phyloP scores from a whole-genome alignment of 257 asterid genomes.

The Marsdenia floribunda region DNA sequence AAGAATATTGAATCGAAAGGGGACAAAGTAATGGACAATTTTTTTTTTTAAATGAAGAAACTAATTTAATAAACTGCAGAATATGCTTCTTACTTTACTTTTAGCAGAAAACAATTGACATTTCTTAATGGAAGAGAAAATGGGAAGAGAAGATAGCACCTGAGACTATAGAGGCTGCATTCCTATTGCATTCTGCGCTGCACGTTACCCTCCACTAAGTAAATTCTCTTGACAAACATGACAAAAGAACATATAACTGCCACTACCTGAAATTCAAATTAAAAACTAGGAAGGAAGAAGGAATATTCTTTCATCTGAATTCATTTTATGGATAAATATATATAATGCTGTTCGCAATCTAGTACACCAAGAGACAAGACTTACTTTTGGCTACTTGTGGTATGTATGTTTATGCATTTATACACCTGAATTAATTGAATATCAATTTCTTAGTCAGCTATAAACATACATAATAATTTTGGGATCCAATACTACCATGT shows the following conservation, averaged over 20 bases:
- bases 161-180: neutral
- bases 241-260: slow-evolving; percentile 29
- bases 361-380: slow-evolving; percentile 23
- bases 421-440: neutral
- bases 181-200: neutral
- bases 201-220: slow-evolving; percentile 44
- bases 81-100: neutral
- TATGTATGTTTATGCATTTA: neutral
- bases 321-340: neutral
- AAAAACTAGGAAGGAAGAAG: slow-evolving; percentile 22
- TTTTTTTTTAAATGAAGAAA: neutral
- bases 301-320: slow-evolving; percentile 34
- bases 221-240: slow-evolving; percentile 1
- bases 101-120: neutral
- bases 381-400: slow-evolving; percentile 11
- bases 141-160: neutral
- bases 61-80: neutral
- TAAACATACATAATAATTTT: neutral
- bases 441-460: neutral
- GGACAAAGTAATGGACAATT: neutral
- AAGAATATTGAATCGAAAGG: neutral
- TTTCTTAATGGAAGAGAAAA: neutral
- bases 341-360: slow-evolving; percentile 30
- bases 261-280: slow-evolving; percentile 15
- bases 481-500: neutral